Conservation (phyloP, 345 rosid species). For the Salix purpurea region DNA sequence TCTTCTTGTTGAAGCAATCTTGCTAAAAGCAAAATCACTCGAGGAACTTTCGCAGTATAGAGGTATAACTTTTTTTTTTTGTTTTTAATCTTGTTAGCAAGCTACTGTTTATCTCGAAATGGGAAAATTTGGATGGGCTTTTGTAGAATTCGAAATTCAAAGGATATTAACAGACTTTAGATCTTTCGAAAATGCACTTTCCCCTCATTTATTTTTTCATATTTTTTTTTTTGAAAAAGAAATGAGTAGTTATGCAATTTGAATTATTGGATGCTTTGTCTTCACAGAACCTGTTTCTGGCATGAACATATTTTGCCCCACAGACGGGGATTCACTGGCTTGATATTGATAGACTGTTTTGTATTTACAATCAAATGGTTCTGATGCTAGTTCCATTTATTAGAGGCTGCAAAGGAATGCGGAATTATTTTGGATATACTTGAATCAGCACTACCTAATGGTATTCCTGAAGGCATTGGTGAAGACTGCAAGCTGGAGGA, state of each 20-base stretch:
- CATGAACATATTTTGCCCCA: neutral
- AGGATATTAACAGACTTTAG: neutral
- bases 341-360: neutral
- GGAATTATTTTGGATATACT: constrained; percentile 58
- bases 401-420: constrained; percentile 97
- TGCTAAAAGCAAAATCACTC: constrained; percentile 83
- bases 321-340: neutral
- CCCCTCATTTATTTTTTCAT: neutral
- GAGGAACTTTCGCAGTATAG: constrained; percentile 56
- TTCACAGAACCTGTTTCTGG: neutral
- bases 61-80: constrained; percentile 36
- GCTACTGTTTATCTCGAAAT: neutral
- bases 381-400: constrained; percentile 29
- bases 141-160: neutral
- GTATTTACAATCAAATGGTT: neutral
- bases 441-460: constrained; percentile 71
- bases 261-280: neutral
- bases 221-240: neutral
- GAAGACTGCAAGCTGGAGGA: constrained; percentile 78
- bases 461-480: constrained; percentile 51
- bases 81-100: neutral
- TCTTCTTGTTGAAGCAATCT: constrained; percentile 79
- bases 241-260: neutral
- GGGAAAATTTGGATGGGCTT: neutral
- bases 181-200: neutral